phyloP scores from a whole-genome alignment of 2,329 filamentous ascomycete genomes.

The Xylariaceae sp. region DNA sequence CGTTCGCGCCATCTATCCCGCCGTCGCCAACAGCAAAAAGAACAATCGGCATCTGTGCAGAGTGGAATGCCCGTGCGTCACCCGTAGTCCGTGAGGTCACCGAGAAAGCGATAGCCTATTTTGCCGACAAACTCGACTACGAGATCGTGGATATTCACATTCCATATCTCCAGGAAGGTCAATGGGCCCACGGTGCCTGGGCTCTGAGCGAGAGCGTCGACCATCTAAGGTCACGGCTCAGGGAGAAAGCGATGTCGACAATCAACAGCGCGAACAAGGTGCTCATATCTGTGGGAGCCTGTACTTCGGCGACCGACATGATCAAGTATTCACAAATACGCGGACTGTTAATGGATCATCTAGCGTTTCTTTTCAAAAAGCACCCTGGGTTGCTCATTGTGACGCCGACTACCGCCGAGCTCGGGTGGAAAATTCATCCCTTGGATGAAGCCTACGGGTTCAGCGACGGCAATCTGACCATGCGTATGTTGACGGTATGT shows the following conservation, averaged over 20 bases:
- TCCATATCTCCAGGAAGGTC: slow-evolving; percentile 66
- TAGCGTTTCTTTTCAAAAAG: slow-evolving; percentile 50
- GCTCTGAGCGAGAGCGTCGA: slow-evolving; percentile 71
- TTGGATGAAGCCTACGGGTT: slow-evolving; percentile 68
- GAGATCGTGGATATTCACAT: slow-evolving; percentile 58
- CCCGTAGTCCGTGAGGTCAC: slow-evolving; percentile 61
- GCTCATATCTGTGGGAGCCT: slow-evolving; percentile 61
- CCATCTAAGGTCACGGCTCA: slow-evolving; percentile 41
- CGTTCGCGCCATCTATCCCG: slow-evolving; percentile 60
- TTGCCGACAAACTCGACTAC: slow-evolving; percentile 47
- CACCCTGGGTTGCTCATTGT: slow-evolving; percentile 76
- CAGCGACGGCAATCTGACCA: slow-evolving; percentile 67
- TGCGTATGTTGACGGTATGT: slow-evolving; percentile 68
- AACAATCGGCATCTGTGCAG: slow-evolving; percentile 66
- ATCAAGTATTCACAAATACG: slow-evolving; percentile 72
- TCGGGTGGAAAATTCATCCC: slow-evolving; percentile 66
- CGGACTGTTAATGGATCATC: slow-evolving; percentile 57
- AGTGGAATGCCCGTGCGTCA: slow-evolving; percentile 70
- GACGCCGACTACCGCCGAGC: slow-evolving; percentile 72
- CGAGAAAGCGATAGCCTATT: slow-evolving; percentile 54
- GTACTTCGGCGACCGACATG: slow-evolving; percentile 67
- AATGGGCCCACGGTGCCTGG: slow-evolving; percentile 72
- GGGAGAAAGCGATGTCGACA: slow-evolving; percentile 46
- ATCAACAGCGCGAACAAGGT: slow-evolving; percentile 68
- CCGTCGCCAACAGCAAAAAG: slow-evolving; percentile 46